A percentile compares a stretch with the other conserved stretches of the same genome.
These are phyloP conservation scores for Skeletonema menzelii DNA, from an alignment of 108 stramenopile genomes.

Conservation along the genomic window DNA sequence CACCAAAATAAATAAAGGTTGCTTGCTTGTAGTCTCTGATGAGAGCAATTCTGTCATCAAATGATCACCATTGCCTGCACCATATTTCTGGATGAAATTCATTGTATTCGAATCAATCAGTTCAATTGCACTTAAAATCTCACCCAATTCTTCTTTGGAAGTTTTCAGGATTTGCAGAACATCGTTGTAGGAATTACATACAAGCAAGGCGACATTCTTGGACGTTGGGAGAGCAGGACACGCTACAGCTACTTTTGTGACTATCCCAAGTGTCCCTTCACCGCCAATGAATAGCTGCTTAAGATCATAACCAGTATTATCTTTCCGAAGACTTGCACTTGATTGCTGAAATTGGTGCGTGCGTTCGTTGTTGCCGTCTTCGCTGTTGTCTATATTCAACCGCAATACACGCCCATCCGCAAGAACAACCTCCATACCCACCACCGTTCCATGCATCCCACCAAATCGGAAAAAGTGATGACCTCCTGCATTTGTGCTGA, in stretches of 20 bases:
- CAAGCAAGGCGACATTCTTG: conserved; percentile 79
- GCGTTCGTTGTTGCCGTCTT: conserved; percentile 1
- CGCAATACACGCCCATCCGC: conserved; percentile 85
- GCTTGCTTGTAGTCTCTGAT: not conserved
- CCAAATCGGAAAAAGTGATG: conserved; percentile 69
- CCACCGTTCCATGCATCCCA: conserved; percentile 83
- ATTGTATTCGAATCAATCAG: conserved; percentile 82
- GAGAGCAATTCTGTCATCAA: not conserved
- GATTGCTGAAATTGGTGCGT: conserved; percentile 23
- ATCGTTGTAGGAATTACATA: conserved; percentile 62
- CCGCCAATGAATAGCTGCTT: conserved; percentile 96
- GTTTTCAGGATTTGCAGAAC: conserved; percentile 58
- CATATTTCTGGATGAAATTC: conserved; percentile 47
- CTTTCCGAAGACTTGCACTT: conserved; percentile 66
- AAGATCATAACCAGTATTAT: conserved; percentile 95
- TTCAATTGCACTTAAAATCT: conserved; percentile 91
- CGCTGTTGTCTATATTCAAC: conserved; percentile 33
- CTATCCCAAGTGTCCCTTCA: conserved; percentile 94
- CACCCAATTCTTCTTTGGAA: conserved; percentile 77
- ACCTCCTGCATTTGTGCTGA: conserved; percentile 95
- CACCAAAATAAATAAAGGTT: conserved; percentile 79
- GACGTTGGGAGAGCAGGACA: conserved; percentile 55
- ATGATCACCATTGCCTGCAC: not conserved
- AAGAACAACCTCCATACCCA: conserved; percentile 94
- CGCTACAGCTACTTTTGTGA: conserved; percentile 84